Conservation (phyloP, 179 eudicot species). For the Sideroxylon spinosum region DNA sequence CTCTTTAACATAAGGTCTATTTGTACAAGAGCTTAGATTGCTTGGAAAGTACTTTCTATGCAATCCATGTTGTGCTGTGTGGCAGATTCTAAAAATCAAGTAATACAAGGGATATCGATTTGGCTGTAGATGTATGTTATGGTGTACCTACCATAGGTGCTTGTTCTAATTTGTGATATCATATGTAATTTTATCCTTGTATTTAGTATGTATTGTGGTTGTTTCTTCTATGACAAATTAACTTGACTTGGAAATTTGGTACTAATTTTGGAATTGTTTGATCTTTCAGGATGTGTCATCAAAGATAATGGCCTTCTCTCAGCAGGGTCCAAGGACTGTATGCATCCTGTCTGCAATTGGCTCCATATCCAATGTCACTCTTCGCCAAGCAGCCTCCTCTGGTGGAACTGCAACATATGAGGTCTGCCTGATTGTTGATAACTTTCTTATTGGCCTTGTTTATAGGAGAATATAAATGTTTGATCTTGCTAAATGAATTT, state of each 20-base stretch:
- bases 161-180: not conserved
- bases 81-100: not conserved
- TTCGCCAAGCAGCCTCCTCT: slow-evolving; percentile 71
- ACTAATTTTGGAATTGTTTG: slow-evolving; percentile 11
- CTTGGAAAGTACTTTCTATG: too few relatives aligned
- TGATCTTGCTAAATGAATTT: not conserved
- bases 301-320: slow-evolving; percentile 74
- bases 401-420: slow-evolving; percentile 83
- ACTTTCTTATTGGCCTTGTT: not conserved
- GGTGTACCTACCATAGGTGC: not conserved
- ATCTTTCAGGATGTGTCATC: slow-evolving; percentile 58
- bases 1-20: too few relatives aligned
- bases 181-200: not conserved
- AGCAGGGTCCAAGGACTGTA: slow-evolving; percentile 74
- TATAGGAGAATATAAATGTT: not conserved
- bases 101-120: not conserved
- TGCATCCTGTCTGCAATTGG: slow-evolving; percentile 78
- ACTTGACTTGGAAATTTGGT: not conserved
- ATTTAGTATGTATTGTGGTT: not conserved
- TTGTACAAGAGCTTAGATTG: too few relatives aligned
- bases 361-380: slow-evolving; percentile 69
- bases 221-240: not conserved
- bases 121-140: not conserved
- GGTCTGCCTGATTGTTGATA: slow-evolving; percentile 37
- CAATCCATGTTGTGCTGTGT: not conserved